Evolutionary conservation across 2,329 filamentous ascomycete species (phyloP).

Genomic region (Fusarium beomiforme): DNA sequence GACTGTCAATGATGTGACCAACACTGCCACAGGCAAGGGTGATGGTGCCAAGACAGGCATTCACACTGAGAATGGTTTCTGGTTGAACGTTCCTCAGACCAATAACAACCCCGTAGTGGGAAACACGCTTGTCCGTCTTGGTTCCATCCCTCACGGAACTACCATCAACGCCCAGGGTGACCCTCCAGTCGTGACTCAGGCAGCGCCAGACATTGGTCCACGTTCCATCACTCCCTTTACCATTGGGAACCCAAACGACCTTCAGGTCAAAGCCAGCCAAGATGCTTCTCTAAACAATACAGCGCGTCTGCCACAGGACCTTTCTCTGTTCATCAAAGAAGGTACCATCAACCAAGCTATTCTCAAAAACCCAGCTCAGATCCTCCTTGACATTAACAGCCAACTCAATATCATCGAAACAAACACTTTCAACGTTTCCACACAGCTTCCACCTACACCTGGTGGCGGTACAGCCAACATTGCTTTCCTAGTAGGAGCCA

Average conservation of each 20-base stretch:
- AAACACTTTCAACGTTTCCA: not conserved
- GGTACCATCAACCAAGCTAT: constrained; percentile 3
- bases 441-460: fast-evolving
- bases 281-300: not conserved
- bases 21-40: not conserved
- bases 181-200: not conserved
- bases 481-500: not conserved
- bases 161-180: constrained; percentile 4
- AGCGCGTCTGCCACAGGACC: constrained; percentile 3
- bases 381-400: constrained; percentile 9
- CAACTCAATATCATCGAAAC: constrained; percentile 7
- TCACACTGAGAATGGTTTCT: constrained; percentile 6
- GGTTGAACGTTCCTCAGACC: constrained; percentile 3
- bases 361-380: not conserved
- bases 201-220: not conserved
- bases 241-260: not conserved
- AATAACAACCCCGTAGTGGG: not conserved
- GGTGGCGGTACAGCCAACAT: constrained; percentile 7
- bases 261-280: not conserved
- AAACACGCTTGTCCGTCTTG: constrained; percentile 1
- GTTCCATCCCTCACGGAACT: constrained; percentile 8
- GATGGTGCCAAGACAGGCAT: not conserved
- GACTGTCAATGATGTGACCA: constrained; percentile 14
- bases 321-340: not conserved
- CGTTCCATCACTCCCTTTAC: not conserved